Conservation (phyloP, 257 asterid genomes). For the Fraxinus cuspidata region DNA sequence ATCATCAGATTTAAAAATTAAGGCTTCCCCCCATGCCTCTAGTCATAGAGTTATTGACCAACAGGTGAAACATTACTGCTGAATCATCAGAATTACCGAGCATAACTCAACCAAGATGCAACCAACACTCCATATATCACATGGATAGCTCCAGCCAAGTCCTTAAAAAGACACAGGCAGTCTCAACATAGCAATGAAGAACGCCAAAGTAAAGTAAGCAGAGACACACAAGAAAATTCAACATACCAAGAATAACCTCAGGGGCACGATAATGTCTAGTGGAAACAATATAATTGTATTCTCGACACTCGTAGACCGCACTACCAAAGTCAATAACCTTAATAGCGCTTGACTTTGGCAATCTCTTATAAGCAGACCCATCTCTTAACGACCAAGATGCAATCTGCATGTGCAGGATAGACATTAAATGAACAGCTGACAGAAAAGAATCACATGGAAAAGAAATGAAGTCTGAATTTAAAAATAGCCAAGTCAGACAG, state of each 20-base stretch:
- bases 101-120: slow-evolving; percentile 55
- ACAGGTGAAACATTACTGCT: slow-evolving; percentile 17
- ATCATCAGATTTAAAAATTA: slow-evolving; percentile 4
- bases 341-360: slow-evolving; percentile 55
- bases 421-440: neutral
- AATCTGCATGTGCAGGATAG: slow-evolving; percentile 35
- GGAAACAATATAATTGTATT: slow-evolving; percentile 53
- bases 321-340: slow-evolving; percentile 61
- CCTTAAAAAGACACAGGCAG: slow-evolving; percentile 29
- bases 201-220: neutral
- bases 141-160: slow-evolving; percentile 58
- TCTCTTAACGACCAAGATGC: slow-evolving; percentile 44
- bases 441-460: neutral
- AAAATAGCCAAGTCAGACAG: neutral
- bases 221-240: neutral
- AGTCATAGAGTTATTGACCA: neutral
- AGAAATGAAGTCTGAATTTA: neutral
- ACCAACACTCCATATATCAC: slow-evolving; percentile 60
- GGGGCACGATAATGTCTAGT: slow-evolving; percentile 60
- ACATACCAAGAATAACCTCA: slow-evolving; percentile 41
- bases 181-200: neutral
- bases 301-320: slow-evolving; percentile 50
- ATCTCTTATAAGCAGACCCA: slow-evolving; percentile 38
- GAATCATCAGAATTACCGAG: slow-evolving; percentile 38
- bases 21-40: neutral